These are phyloP conservation scores for Fusarium globosum DNA, from an alignment of 2,329 filamentous ascomycete species.

Conservation along the genomic window DNA sequence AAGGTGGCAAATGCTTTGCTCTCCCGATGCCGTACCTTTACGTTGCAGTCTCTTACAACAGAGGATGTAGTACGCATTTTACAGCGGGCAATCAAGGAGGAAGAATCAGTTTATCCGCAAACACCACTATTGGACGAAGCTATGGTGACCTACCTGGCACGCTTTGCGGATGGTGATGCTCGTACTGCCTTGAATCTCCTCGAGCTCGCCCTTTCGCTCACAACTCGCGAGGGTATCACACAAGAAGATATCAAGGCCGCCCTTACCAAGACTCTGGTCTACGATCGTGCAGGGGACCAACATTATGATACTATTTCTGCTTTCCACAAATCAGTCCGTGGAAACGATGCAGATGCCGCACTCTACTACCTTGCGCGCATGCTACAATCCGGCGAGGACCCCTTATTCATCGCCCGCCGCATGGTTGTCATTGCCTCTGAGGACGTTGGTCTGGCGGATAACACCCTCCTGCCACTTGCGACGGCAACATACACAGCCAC, in stretches of 20 bases:
- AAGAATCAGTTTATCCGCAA: constrained; percentile 58
- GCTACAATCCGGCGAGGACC: constrained; percentile 94
- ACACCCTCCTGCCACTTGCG: constrained; percentile 82
- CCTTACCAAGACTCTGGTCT: constrained; percentile 92
- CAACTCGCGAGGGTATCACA: constrained; percentile 69
- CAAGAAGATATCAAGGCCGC: constrained; percentile 81
- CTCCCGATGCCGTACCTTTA: constrained; percentile 91
- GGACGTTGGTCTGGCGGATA: constrained; percentile 92
- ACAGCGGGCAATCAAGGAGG: constrained; percentile 75
- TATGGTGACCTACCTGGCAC: constrained; percentile 82
- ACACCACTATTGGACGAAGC: constrained; percentile 77
- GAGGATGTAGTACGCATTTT: constrained; percentile 80
- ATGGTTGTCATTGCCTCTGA: constrained; percentile 96
- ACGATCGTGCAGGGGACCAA: constrained; percentile 93
- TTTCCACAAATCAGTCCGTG: constrained; percentile 95
- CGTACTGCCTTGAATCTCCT: constrained; percentile 92
- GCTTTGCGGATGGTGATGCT: constrained; percentile 92
- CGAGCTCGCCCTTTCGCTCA: constrained; percentile 84
- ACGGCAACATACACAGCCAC: constrained; percentile 88
- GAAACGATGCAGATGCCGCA: constrained; percentile 85
- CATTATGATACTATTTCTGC: constrained; percentile 98
- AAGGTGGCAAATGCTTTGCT: constrained; percentile 89
- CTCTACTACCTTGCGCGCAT: constrained; percentile 96
- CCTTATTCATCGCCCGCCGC: constrained; percentile 88
- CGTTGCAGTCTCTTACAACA: constrained; percentile 77